Evolutionary conservation across 768 basidiomycete genomes (phyloP).

Genomic region (Hygrocybe coccinea): DNA sequence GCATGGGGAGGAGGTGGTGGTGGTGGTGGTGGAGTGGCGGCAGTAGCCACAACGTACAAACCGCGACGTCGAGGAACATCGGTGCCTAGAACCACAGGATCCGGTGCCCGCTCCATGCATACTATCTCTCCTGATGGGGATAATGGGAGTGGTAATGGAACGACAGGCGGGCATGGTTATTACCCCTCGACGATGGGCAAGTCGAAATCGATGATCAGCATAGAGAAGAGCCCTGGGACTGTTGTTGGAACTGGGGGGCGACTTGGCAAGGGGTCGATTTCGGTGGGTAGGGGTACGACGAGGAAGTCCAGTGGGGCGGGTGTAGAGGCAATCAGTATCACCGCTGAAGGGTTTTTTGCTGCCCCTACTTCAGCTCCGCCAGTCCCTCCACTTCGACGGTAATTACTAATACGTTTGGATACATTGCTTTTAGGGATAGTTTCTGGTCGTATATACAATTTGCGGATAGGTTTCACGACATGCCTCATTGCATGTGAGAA

Average conservation of each 20-base stretch:
- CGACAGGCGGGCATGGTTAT: conserved; percentile 15
- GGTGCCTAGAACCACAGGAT: conserved; percentile 14
- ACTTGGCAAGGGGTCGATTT: conserved; percentile 60
- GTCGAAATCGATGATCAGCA: conserved; percentile 59
- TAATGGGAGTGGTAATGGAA: conserved; percentile 14
- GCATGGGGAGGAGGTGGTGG: conserved; percentile 34
- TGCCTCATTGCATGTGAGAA: no score
- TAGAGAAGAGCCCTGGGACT: conserved; percentile 47
- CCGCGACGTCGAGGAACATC: conserved; percentile 37
- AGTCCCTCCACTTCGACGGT: conserved; percentile 20
- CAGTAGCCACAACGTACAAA: conserved; percentile 29
- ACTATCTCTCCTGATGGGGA: conserved; percentile 23
- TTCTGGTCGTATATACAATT: no score
- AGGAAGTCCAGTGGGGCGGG: conserved; percentile 64
- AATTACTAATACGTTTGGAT: no score
- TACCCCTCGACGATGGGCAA: conserved; percentile 30
- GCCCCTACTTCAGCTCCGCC: conserved; percentile 43
- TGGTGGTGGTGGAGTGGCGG: no score
- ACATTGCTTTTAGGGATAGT: no score
- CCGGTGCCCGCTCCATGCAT: conserved; percentile 33
- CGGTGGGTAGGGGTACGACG: conserved; percentile 58
- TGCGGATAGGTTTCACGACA: no score
- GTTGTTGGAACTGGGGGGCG: conserved; percentile 30
- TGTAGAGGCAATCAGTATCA: conserved; percentile 71
- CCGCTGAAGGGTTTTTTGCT: conserved; percentile 73